A percentile compares a stretch with the other conserved stretches of the same genome.
These are phyloP conservation scores for Penicillium ucsense DNA, from an alignment of 495 filamentous ascomycete species.

Conservation along the genomic window DNA sequence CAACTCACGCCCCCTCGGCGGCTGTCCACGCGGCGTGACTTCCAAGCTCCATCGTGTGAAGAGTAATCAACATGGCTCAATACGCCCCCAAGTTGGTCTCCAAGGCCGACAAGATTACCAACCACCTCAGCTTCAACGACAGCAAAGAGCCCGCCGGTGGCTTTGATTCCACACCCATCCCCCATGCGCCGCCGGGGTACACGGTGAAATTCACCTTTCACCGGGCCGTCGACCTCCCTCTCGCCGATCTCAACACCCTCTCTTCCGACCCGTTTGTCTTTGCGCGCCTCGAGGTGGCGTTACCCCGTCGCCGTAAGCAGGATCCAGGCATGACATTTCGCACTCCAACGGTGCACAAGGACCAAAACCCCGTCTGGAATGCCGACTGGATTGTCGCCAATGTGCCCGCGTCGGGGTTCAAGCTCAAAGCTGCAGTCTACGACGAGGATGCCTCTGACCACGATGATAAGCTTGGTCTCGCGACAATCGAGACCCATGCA, in stretches of 20 bases:
- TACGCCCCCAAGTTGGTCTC: conserved; percentile 42
- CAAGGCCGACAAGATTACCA: conserved; percentile 49
- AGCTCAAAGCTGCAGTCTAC: conserved; percentile 69
- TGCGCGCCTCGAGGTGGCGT: conserved; percentile 52
- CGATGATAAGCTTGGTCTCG: conserved; percentile 81
- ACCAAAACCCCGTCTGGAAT: conserved; percentile 70
- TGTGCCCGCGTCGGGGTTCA: conserved; percentile 67
- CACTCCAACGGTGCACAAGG: conserved; percentile 62
- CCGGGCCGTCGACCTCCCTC: conserved; percentile 66
- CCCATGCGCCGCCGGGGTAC: conserved; percentile 62
- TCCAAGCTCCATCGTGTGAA: conserved; percentile 7
- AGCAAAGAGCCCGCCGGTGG: conserved; percentile 56
- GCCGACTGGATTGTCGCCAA: conserved; percentile 81
- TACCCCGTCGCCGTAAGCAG: conserved; percentile 70
- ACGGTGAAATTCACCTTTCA: conserved; percentile 82
- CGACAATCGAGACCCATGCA: conserved; percentile 49
- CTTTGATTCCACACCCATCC: conserved; percentile 68
- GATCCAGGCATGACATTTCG: conserved; percentile 62
- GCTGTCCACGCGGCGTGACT: no score
- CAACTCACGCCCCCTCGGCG: no score
- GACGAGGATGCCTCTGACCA: conserved; percentile 85
- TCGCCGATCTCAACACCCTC: conserved; percentile 65
- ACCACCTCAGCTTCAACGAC: conserved; percentile 29
- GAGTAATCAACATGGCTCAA: conserved; percentile 22
- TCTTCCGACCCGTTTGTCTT: conserved; percentile 78